A percentile compares a stretch with the other conserved stretches of the same genome.
Evolutionary conservation across 2,329 filamentous ascomycete species (phyloP).

Genomic region (Fusarium subglutinans): DNA sequence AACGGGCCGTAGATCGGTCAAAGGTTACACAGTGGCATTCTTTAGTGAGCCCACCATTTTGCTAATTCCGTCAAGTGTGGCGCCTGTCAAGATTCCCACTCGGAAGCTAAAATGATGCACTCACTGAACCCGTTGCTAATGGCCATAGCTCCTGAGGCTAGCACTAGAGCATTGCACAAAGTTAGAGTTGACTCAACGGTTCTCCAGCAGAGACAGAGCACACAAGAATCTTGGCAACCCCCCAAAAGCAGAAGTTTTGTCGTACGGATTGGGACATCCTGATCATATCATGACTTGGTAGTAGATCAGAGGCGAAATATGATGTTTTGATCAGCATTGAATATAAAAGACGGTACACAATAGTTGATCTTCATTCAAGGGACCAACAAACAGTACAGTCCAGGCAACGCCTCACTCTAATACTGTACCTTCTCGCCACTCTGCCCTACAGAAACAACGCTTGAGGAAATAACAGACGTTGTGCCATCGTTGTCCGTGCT

Average conservation of each 20-base stretch:
- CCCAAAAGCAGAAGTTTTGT: neutral
- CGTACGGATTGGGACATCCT: conserved; percentile 4
- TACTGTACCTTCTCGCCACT: neutral
- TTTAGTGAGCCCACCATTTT: neutral
- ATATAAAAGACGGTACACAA: neutral
- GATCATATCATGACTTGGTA: neutral
- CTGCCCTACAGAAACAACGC: neutral
- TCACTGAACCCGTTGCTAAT: neutral
- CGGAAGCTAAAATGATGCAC: conserved; percentile 14
- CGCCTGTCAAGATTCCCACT: conserved; percentile 8
- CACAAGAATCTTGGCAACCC: neutral
- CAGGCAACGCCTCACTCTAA: neutral
- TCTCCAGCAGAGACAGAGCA: neutral
- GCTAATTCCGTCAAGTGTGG: conserved; percentile 10
- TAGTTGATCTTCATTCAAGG: neutral
- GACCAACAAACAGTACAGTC: neutral
- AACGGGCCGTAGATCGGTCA: conserved; percentile 1
- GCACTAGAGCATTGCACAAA: neutral
- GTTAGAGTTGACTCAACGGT: neutral
- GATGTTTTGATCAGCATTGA: neutral
- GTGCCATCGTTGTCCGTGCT: conserved; percentile 5
- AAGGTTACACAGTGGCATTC: conserved; percentile 3
- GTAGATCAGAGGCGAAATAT: neutral
- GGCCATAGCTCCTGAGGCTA: conserved; percentile 19
- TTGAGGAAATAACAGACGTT: conserved; percentile 16